A percentile compares a stretch with the other conserved stretches of the same genome.
phyloP scores from a whole-genome alignment of 768 basidiomycete genomes.

The Coprinopsis strossmayeri region DNA sequence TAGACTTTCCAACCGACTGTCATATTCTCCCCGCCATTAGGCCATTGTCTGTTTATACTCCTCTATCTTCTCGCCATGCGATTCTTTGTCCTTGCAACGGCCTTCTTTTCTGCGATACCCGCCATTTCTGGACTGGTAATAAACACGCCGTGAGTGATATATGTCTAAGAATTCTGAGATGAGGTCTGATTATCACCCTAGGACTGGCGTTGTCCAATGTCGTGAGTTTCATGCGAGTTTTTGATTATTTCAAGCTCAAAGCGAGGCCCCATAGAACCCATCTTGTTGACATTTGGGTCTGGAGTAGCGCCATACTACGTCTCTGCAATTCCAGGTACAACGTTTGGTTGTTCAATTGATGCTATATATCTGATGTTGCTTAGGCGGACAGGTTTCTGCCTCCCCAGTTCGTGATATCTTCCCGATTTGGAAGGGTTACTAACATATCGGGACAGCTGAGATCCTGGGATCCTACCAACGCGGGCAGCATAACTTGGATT shows the following conservation, averaged over 20 bases:
- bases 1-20: conserved; percentile 5
- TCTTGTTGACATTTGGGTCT: conserved; percentile 44
- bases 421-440: conserved; percentile 12
- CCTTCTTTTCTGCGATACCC: conserved; percentile 32
- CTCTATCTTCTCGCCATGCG: conserved; percentile 26
- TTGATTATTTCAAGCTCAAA: neutral
- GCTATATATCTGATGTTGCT: neutral
- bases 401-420: conserved; percentile 36
- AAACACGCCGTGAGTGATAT: conserved; percentile 57
- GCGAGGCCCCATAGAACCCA: conserved; percentile 50
- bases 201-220: conserved; percentile 36
- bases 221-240: conserved; percentile 6
- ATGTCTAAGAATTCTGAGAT: conserved; percentile 1
- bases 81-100: conserved; percentile 26
- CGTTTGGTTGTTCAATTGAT: neutral
- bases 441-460: conserved; percentile 38
- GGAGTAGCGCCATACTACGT: conserved; percentile 55
- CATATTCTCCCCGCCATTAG: conserved; percentile 11
- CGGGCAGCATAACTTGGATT: conserved; percentile 44
- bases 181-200: neutral
- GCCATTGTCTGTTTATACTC: conserved; percentile 11
- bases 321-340: conserved; percentile 53
- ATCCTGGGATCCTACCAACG: conserved; percentile 40
- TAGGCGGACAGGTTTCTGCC: conserved; percentile 49
- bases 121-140: conserved; percentile 40